A percentile compares a stretch with the other conserved stretches of the same genome.
These are phyloP conservation scores for Xylaria hypoxylon DNA, from an alignment of 2,329 filamentous ascomycete species.

Conservation along the genomic window DNA sequence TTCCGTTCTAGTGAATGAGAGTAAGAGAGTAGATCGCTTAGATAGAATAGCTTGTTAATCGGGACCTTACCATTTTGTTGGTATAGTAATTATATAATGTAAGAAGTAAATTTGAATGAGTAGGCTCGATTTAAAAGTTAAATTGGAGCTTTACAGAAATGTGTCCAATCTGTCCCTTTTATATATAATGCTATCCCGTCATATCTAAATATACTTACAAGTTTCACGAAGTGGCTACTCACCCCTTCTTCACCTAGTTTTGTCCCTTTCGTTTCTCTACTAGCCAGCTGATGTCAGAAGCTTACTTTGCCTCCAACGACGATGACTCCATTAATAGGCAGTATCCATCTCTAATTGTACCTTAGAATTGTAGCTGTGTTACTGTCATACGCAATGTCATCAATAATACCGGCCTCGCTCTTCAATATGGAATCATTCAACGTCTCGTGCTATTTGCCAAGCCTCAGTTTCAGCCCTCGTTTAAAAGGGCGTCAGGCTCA, in stretches of 20 bases:
- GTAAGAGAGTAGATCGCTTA: not conserved
- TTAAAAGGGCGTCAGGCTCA: not conserved
- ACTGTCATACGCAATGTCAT: too few species aligned
- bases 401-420: too few species aligned
- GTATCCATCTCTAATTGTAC: not conserved
- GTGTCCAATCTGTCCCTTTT: not conserved
- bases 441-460: too few species aligned
- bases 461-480: too few species aligned
- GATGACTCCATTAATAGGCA: not conserved
- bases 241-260: not conserved
- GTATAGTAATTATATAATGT: not conserved
- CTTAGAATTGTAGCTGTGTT: not conserved
- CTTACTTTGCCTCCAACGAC: not conserved
- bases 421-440: too few species aligned
- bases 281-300: conserved; percentile 9
- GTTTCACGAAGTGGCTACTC: not conserved
- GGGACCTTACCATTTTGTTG: conserved; percentile 16
- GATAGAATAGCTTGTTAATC: too few species aligned
- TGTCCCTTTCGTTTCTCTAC: not conserved
- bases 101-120: not conserved
- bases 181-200: not conserved
- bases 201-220: not conserved
- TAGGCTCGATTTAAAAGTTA: not conserved
- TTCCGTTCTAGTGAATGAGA: conserved; percentile 12
- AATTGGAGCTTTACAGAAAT: not conserved